Evolutionary conservation across 1,139 yeast species (phyloP).

Genomic region (Magnusiomyces tetraspermus): DNA sequence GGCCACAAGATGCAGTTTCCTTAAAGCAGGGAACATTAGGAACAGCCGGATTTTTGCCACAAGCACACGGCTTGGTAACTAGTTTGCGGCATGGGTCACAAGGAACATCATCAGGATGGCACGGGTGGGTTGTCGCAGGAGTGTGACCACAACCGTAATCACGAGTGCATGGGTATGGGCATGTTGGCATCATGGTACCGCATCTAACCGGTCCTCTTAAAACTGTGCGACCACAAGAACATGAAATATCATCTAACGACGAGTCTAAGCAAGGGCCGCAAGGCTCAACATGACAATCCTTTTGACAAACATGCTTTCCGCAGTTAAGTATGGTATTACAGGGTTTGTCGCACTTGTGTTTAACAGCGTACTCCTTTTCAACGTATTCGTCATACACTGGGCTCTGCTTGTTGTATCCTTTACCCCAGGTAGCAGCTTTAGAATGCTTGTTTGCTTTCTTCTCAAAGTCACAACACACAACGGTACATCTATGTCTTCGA

Average conservation of each 20-base stretch:
- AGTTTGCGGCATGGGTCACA: conserved; percentile 76
- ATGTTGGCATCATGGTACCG: conserved; percentile 61
- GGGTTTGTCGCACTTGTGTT: conserved; percentile 61
- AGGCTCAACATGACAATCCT: conserved; percentile 74
- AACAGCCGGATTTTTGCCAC: conserved; percentile 45
- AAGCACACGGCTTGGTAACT: conserved; percentile 57
- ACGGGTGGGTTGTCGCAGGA: conserved; percentile 56
- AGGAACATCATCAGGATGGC: conserved; percentile 53
- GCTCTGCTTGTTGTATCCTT: conserved; percentile 26
- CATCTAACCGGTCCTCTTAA: conserved; percentile 84
- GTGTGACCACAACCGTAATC: conserved; percentile 61
- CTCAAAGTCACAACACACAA: conserved; percentile 62
- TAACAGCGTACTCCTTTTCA: conserved; percentile 4
- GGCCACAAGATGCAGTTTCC: conserved; percentile 62
- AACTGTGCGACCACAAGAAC: conserved; percentile 78
- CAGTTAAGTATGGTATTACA: conserved; percentile 64
- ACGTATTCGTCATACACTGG: background rate
- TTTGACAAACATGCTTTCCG: conserved; percentile 63
- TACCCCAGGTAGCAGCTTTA: conserved; percentile 33
- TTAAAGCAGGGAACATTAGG: conserved; percentile 66
- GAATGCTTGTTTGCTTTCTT: conserved; percentile 35
- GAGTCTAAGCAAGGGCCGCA: conserved; percentile 83
- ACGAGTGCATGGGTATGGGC: conserved; percentile 61
- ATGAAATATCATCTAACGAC: conserved; percentile 66
- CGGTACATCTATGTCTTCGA: conserved; percentile 67